Percentiles rank a stretch among this genome's conserved stretches.
phyloP scores from a whole-genome alignment of 805 yeast genomes.

The Candida schatavii region DNA sequence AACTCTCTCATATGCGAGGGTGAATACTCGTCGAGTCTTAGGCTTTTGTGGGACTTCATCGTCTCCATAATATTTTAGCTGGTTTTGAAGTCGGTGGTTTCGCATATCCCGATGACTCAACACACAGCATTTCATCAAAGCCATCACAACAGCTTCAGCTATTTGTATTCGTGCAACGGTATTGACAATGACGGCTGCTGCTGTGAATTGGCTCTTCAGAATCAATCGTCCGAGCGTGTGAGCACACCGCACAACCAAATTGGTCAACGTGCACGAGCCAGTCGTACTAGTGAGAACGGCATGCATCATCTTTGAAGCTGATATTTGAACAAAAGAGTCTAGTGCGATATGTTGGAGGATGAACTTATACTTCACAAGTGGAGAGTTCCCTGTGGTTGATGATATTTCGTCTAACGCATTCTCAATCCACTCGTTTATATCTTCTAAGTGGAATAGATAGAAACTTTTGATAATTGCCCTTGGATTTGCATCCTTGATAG shows the following conservation, averaged over 20 bases:
- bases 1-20: too few species aligned
- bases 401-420: not conserved
- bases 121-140: too few species aligned
- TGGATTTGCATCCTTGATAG: not conserved
- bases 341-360: not conserved
- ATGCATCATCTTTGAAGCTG: not conserved
- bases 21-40: too few species aligned
- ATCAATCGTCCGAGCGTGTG: not conserved
- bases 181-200: too few species aligned
- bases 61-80: too few species aligned
- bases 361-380: not conserved
- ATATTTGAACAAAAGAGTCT: not conserved
- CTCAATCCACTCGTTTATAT: not conserved
- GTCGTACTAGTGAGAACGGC: not conserved
- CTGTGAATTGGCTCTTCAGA: not conserved
- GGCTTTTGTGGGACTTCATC: too few species aligned
- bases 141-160: too few species aligned
- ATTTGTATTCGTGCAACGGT: too few species aligned
- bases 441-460: not conserved
- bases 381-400: not conserved
- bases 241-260: not conserved
- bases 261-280: not conserved
- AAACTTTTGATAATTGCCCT: too few species aligned
- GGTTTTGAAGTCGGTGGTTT: too few species aligned
- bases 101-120: too few species aligned